Percentiles rank a stretch among this genome's conserved stretches.
Evolutionary conservation across 2,329 filamentous ascomycete species (phyloP).

Genomic region (Teratosphaeria gauchensis): DNA sequence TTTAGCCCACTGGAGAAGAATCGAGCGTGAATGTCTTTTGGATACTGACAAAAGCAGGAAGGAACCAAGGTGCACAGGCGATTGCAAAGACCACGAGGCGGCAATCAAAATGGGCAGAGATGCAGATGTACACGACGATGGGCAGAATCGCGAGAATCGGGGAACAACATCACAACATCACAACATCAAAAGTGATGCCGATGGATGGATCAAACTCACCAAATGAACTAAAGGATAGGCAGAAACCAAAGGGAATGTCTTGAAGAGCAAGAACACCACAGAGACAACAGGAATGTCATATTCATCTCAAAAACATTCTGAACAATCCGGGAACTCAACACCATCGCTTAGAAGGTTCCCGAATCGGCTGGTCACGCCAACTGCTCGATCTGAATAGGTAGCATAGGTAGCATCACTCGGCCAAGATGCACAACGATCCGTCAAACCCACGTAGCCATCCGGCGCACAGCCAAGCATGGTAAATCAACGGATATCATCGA

Average conservation of each 20-base stretch:
- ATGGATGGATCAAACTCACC: background rate
- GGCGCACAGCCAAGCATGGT: too few species aligned
- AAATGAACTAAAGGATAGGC: background rate
- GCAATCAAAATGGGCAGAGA: background rate
- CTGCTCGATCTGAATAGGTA: too few species aligned
- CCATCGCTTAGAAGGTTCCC: background rate
- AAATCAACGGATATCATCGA: too few species aligned
- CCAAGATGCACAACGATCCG: background rate
- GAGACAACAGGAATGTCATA: background rate
- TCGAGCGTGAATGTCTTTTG: background rate
- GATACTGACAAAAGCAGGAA: background rate
- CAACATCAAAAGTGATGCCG: background rate
- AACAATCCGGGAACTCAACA: background rate
- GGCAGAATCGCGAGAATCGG: too few species aligned
- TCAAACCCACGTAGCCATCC: background rate
- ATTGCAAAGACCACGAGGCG: background rate
- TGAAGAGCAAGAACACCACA: background rate
- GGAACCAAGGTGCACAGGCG: background rate
- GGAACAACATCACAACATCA: too few species aligned
- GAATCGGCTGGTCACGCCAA: too few species aligned
- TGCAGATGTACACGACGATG: background rate
- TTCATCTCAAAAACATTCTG: background rate
- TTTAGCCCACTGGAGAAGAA: background rate
- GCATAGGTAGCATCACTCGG: too few species aligned
- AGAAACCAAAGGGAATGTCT: background rate